These are phyloP conservation scores for Aristolochia contorta DNA, from an alignment of 164 flowering plant genomes.

Conservation along the genomic window DNA sequence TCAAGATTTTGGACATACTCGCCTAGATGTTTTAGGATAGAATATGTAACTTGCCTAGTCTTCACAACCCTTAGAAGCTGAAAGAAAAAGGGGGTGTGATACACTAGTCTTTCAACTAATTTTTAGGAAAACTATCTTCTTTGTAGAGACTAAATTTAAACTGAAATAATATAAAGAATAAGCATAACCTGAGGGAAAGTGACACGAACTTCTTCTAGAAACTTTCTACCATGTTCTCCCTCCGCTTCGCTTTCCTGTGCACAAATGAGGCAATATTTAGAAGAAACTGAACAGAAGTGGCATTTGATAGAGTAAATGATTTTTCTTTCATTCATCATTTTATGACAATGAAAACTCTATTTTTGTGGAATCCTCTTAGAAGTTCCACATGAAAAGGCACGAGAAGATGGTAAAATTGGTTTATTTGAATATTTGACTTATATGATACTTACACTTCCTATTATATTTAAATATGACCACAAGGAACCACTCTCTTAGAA, in stretches of 20 bases:
- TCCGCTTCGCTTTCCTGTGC: constrained; percentile 81
- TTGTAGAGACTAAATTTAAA: not conserved
- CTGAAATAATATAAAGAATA: not conserved
- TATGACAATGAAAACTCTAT: too few species aligned
- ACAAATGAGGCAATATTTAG: not conserved
- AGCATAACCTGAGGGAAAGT: constrained; percentile 74
- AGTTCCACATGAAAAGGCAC: too few species aligned
- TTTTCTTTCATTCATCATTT: too few species aligned
- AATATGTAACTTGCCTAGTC: constrained; percentile 83
- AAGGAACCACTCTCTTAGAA: too few species aligned
- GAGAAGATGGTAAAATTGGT: too few species aligned
- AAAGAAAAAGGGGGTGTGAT: not conserved
- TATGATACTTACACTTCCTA: too few species aligned
- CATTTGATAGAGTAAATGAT: constrained; percentile 2
- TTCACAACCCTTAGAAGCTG: constrained; percentile 87
- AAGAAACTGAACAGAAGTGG: not conserved
- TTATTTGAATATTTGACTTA: too few species aligned
- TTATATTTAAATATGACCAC: too few species aligned
- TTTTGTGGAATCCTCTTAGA: too few species aligned
- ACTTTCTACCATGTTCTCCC: constrained; percentile 78
- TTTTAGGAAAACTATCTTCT: not conserved
- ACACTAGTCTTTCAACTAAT: not conserved
- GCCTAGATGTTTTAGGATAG: constrained; percentile 61
- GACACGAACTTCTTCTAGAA: constrained; percentile 79
- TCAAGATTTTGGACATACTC: constrained; percentile 84